These are phyloP conservation scores for Cryptosporidium tyzzeri DNA, from an alignment of 169 alveolate species.

Conservation along the genomic window DNA sequence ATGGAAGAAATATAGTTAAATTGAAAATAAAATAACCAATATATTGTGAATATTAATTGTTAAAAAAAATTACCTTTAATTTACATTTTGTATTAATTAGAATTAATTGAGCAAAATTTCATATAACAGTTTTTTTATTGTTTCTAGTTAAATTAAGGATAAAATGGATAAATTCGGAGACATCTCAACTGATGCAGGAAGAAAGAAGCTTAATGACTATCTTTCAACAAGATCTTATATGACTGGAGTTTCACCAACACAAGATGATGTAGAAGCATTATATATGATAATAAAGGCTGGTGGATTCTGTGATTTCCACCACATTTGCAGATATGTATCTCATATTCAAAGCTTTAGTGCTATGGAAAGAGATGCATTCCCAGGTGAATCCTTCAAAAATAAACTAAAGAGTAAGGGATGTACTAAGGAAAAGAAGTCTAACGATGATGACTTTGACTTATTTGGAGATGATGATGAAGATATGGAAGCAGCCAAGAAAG, in stretches of 20 bases:
- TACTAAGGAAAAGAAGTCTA: slow-evolving; percentile 50
- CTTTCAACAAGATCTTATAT: slow-evolving; percentile 66
- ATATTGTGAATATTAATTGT: background rate
- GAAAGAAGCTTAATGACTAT: slow-evolving; percentile 46
- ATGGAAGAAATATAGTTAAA: background rate
- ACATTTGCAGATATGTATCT: slow-evolving; percentile 39
- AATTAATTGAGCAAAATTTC: slow-evolving; percentile 2
- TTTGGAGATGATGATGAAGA: slow-evolving; percentile 79
- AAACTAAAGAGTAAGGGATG: background rate
- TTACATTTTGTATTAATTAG: background rate
- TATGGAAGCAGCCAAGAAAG: slow-evolving; percentile 78
- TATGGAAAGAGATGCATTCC: slow-evolving; percentile 21
- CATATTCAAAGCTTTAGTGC: slow-evolving; percentile 39
- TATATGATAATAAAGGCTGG: slow-evolving; percentile 32
- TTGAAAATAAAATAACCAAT: background rate
- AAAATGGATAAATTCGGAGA: slow-evolving; percentile 55
- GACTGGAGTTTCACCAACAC: slow-evolving; percentile 66
- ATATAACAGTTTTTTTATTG: background rate
- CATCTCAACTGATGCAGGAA: slow-evolving; percentile 61
- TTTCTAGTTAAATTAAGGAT: background rate
- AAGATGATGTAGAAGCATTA: slow-evolving; percentile 58
- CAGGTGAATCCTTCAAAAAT: slow-evolving; percentile 39
- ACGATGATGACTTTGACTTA: slow-evolving; percentile 78
- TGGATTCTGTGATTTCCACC: slow-evolving; percentile 8
- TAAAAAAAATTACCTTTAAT: background rate